Evolutionary conservation across 164 flowering plant genomes (phyloP).

Genomic region (Piper longum): DNA sequence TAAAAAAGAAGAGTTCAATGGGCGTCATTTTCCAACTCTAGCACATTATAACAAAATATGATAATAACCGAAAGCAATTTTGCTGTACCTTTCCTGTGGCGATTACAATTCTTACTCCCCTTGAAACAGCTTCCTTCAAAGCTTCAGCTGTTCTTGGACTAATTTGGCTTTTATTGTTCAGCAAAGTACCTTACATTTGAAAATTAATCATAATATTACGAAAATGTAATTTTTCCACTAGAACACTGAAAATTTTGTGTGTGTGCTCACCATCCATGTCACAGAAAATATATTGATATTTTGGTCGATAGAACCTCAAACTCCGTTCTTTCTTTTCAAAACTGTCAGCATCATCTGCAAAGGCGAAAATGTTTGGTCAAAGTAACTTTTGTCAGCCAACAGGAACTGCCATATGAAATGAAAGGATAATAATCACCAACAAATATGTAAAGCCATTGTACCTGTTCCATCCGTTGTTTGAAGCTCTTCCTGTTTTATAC

Average conservation of each 20-base stretch:
- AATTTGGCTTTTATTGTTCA: slow-evolving; percentile 79
- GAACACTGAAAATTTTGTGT: background rate
- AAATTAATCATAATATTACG: slow-evolving; percentile 5
- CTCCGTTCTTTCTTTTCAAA: slow-evolving; percentile 81
- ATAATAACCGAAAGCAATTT: background rate
- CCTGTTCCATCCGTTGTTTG: slow-evolving; percentile 37
- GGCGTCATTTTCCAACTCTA: background rate
- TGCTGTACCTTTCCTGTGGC: slow-evolving; percentile 89
- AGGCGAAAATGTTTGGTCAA: slow-evolving; percentile 7
- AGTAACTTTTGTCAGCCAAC: background rate
- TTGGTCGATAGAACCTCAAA: slow-evolving; percentile 75
- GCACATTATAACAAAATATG: too few species aligned
- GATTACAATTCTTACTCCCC: slow-evolving; percentile 77
- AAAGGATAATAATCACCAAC: background rate
- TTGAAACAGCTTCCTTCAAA: slow-evolving; percentile 63
- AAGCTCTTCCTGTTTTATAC: slow-evolving; percentile 23
- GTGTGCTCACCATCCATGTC: slow-evolving; percentile 91
- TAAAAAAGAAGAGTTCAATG: background rate
- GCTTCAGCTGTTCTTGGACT: slow-evolving; percentile 51
- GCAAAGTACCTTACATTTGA: slow-evolving; percentile 50
- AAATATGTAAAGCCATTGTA: slow-evolving; percentile 14
- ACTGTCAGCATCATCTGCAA: slow-evolving; percentile 33
- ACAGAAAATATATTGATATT: slow-evolving; percentile 76
- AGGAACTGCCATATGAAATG: background rate
- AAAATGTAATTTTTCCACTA: slow-evolving; percentile 5